These are phyloP conservation scores for Diplocarpon rosae DNA, from an alignment of 2,329 filamentous ascomycete genomes.

Conservation along the genomic window DNA sequence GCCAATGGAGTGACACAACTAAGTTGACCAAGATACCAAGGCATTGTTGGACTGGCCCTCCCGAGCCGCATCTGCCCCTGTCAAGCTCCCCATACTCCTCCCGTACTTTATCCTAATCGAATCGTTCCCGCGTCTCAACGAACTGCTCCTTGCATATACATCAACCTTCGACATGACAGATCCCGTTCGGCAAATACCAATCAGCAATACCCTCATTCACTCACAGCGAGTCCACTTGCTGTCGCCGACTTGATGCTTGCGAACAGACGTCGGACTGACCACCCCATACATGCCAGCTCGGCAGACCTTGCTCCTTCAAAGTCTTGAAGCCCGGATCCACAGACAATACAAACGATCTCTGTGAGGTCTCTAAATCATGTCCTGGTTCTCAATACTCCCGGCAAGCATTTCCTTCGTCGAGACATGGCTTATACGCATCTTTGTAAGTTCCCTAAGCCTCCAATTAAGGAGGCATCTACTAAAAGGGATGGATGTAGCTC, in stretches of 20 bases:
- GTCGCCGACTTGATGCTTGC: neutral
- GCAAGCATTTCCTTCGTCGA: slow-evolving; percentile 45
- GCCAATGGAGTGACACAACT: no score
- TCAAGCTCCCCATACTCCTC: neutral
- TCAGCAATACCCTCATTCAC: neutral
- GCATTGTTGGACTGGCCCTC: no score
- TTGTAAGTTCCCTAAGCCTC: slow-evolving; percentile 37
- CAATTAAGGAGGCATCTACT: slow-evolving; percentile 3
- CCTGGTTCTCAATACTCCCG: slow-evolving; percentile 54
- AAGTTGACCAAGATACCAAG: no score
- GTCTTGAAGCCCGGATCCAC: neutral
- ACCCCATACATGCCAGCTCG: neutral
- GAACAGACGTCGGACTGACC: neutral
- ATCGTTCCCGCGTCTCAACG: neutral
- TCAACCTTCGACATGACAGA: neutral
- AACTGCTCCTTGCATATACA: neutral
- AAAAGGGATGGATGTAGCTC: slow-evolving; percentile 35
- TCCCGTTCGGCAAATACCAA: neutral
- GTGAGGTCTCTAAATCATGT: slow-evolving; percentile 34
- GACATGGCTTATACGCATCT: slow-evolving; percentile 49
- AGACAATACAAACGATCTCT: neutral
- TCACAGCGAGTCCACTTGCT: neutral
- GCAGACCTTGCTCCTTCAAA: slow-evolving; percentile 1
- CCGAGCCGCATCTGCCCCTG: neutral
- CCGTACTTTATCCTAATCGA: neutral